Percentiles rank a stretch among this genome's conserved stretches.
These are phyloP conservation scores for Crucibulum laeve DNA, from an alignment of 768 basidiomycete species.

Conservation along the genomic window DNA sequence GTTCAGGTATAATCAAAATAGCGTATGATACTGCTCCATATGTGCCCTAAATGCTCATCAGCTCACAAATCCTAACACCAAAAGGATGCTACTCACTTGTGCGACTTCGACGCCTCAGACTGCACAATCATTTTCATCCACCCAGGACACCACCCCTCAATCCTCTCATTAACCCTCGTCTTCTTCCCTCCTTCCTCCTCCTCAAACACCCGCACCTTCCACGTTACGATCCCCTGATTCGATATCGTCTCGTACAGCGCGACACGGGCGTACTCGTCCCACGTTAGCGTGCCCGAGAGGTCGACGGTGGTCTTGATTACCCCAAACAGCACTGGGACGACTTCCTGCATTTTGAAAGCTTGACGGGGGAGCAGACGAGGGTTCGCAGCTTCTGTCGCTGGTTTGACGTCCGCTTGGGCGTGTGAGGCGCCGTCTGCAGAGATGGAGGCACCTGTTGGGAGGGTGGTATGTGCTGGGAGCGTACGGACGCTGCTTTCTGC, in stretches of 20 bases:
- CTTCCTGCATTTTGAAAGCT: conserved; percentile 25
- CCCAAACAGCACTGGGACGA: conserved; percentile 25
- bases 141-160: conserved; percentile 24
- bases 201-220: conserved; percentile 23
- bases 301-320: conserved; percentile 19
- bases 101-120: conserved; percentile 15
- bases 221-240: conserved; percentile 16
- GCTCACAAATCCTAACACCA: not conserved
- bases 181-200: conserved; percentile 7
- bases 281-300: conserved; percentile 26
- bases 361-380: conserved; percentile 12
- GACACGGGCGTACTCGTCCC: conserved; percentile 20
- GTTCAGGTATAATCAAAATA: too few species aligned
- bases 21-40: conserved; percentile 23
- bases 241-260: conserved; percentile 25
- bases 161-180: conserved; percentile 25
- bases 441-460: not conserved
- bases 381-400: not conserved
- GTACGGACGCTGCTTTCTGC: conserved; percentile 12
- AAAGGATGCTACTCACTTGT: conserved; percentile 18
- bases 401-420: too few species aligned
- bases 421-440: too few species aligned
- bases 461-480: not conserved
- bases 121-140: conserved; percentile 22
- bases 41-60: conserved; percentile 16